Base-by-base conservation (phyloP, 177 flowering plant species). In the Vitis hybrid region DNA sequence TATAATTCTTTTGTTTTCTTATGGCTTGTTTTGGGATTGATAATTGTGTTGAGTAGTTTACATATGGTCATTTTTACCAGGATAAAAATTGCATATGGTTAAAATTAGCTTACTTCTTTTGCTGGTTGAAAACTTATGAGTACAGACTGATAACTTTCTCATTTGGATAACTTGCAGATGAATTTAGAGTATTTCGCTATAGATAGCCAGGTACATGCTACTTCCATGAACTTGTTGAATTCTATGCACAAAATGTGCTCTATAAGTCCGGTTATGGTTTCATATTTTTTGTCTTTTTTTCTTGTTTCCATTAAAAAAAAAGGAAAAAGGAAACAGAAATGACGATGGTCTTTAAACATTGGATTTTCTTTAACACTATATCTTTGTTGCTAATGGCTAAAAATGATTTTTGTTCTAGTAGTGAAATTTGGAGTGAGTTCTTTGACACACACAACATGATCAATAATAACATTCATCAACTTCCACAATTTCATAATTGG, bases 121-220 rank as follows among this genome's bases (percentile, higher is more conserved):
- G 21, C 52, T 69, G 46, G 14, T 58, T 48, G 51, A 35, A 63
- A 52, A 21, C 13, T 76, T 72, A 57, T 10, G 41, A 50, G 18
- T 51, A 55, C 30, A 49, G 67, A 52, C 3, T 77, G 68, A 72
- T 66, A 32, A 65, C 46, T 9, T 70, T 58, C 63, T 72, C n/a
- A 54, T 69, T 71, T 76, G 58, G 74, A 51, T 70, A 64, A 46
- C 57, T 13, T 86, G 86, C 97, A 96, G 99, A 90, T 96, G 97
- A 96, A 96, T 79, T 84, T 93, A 92, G 99, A 96, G 84, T 96
- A 86, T 72, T 91, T 93, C 78, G 87, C 99, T 9, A 86, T 93
- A 50, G 99, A 96, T 72, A 91, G 91, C 81, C 99, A 96, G 99
- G 99, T 95, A 79, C 3, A 67, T 71, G 54, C 11, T 63, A 15